A percentile compares a stretch with the other conserved stretches of the same genome.
Evolutionary conservation across 371 early-diverging fungal genomes (phyloP).

Genomic region (Apophysomyces variabilis): DNA sequence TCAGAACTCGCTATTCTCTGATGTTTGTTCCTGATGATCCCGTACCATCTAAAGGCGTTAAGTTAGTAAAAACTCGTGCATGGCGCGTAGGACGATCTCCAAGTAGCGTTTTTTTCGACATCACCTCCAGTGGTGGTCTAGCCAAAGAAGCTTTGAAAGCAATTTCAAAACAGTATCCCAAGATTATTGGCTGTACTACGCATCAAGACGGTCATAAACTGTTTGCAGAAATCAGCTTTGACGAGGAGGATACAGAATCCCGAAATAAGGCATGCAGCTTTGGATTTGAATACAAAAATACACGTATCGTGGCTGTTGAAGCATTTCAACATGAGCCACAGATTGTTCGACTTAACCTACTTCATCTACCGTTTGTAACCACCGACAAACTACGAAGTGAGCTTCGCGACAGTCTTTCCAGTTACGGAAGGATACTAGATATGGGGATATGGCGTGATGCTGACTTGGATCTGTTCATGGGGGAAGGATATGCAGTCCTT

Average conservation of each 20-base stretch:
- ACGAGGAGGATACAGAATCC: neutral
- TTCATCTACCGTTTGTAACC: neutral
- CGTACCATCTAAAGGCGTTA: neutral
- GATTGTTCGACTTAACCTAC: neutral
- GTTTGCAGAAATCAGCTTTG: slow-evolving; percentile 3
- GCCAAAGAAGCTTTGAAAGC: neutral
- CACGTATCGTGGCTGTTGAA: neutral
- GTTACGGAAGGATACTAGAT: neutral
- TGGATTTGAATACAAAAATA: neutral
- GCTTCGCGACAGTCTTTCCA: neutral
- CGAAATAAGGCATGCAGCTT: neutral
- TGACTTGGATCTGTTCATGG: neutral
- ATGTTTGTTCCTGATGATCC: neutral
- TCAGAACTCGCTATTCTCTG: neutral
- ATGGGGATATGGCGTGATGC: neutral
- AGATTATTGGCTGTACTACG: neutral
- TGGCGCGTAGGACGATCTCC: neutral
- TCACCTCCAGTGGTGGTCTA: neutral
- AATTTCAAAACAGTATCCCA: neutral
- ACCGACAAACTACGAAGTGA: neutral
- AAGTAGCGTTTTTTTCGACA: neutral
- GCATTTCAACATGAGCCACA: neutral
- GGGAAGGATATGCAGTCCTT: neutral
- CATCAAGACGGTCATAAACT: neutral
- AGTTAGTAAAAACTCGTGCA: neutral